These are phyloP conservation scores for Keithomyces neogunnii DNA, from an alignment of 2,329 filamentous ascomycete species.

Conservation along the genomic window DNA sequence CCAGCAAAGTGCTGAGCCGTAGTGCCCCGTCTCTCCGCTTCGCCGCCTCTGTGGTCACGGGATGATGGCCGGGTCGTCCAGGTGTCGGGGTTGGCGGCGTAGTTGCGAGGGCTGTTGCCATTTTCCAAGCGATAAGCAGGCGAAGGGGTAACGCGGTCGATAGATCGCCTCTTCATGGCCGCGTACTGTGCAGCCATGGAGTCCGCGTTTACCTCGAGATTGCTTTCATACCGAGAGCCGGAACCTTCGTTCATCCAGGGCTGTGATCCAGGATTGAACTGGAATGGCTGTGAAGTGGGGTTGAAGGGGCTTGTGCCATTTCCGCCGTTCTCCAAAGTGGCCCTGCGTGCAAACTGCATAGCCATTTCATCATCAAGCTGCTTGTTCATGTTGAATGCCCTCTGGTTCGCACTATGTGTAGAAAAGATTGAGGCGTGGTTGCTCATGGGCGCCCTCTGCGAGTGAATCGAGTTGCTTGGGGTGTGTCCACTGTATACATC, in stretches of 20 bases:
- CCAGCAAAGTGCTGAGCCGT: constrained; percentile 21
- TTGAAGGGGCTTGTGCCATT: constrained; percentile 16
- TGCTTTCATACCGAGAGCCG: constrained; percentile 17
- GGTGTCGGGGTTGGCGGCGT: constrained; percentile 23
- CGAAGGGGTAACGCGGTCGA: constrained; percentile 29
- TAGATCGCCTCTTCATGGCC: constrained; percentile 26
- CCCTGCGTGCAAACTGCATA: constrained; percentile 22
- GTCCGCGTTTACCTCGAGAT: constrained; percentile 25
- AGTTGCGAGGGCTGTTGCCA: constrained; percentile 16
- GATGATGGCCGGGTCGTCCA: constrained; percentile 29
- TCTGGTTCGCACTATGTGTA: constrained; percentile 30
- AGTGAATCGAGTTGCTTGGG: constrained; percentile 36
- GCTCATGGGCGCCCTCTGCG: constrained; percentile 33
- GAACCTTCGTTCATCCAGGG: constrained; percentile 31
- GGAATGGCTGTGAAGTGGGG: constrained; percentile 29
- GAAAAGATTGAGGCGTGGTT: constrained; percentile 38
- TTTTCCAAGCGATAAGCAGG: constrained; percentile 21
- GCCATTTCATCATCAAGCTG: constrained; percentile 30
- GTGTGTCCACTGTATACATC: constrained; percentile 30
- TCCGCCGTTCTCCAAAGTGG: constrained; percentile 24
- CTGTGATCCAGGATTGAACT: constrained; percentile 38
- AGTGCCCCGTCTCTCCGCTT: constrained; percentile 29
- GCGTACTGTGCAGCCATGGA: constrained; percentile 16
- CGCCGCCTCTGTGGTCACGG: constrained; percentile 25
- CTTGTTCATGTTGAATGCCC: constrained; percentile 27